phyloP scores from a whole-genome alignment of 2,329 filamentous ascomycete species.

The Epichloe aotearoae region DNA sequence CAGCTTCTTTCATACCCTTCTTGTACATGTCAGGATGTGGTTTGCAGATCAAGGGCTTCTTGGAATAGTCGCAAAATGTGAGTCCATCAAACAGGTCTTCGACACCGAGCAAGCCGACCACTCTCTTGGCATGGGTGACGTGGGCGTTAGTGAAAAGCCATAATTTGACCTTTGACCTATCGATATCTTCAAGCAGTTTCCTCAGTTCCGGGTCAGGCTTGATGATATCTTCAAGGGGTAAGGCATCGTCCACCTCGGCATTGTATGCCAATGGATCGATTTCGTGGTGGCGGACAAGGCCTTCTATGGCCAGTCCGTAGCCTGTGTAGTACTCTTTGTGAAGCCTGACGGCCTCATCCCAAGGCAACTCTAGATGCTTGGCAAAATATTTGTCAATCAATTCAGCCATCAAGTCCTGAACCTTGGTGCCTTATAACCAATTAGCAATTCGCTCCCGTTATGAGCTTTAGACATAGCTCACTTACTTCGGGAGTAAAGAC shows the following conservation, averaged over 20 bases:
- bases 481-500: constrained; percentile 79
- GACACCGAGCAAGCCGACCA: constrained; percentile 66
- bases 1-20: constrained; percentile 81
- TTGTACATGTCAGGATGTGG: constrained; percentile 70
- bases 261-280: constrained; percentile 96
- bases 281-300: constrained; percentile 83
- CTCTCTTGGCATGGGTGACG: constrained; percentile 70
- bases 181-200: constrained; percentile 66
- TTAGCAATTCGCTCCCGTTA: constrained; percentile 2
- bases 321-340: constrained; percentile 89
- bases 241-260: constrained; percentile 80
- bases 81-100: constrained; percentile 90
- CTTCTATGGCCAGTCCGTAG: constrained; percentile 95
- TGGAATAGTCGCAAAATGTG: constrained; percentile 83
- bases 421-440: constrained; percentile 46
- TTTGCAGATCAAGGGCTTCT: constrained; percentile 69
- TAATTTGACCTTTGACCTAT: constrained; percentile 67
- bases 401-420: constrained; percentile 78
- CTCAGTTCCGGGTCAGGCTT: constrained; percentile 64
- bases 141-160: constrained; percentile 99
- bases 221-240: constrained; percentile 77
- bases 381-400: constrained; percentile 57
- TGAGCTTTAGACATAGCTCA: background rate
- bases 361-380: constrained; percentile 58
- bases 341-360: constrained; percentile 69